These are phyloP conservation scores for Annulohypoxylon maeteangense DNA, from an alignment of 495 filamentous ascomycete genomes.

Conservation along the genomic window DNA sequence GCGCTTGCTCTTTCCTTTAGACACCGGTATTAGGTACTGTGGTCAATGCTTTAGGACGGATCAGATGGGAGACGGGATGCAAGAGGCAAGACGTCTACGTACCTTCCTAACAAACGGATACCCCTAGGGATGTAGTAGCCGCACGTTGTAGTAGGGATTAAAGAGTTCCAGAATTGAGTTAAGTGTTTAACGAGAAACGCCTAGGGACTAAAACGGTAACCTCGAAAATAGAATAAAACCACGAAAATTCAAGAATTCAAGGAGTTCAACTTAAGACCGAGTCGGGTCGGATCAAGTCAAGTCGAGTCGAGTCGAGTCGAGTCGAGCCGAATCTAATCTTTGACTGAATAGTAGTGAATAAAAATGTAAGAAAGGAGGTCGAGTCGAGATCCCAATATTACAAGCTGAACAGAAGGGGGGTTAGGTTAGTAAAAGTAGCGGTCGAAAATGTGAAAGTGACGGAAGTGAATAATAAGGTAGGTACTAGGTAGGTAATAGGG, in stretches of 20 bases:
- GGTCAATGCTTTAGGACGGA: slow-evolving; percentile 1
- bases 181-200: background rate
- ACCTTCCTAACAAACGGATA: slow-evolving; percentile 16
- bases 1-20: background rate
- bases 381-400: background rate
- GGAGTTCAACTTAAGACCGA: background rate
- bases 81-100: background rate
- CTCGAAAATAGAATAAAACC: background rate
- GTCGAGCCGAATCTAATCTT: background rate
- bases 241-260: background rate
- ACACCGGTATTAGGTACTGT: slow-evolving; percentile 1
- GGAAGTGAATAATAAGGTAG: background rate
- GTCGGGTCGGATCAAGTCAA: background rate
- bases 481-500: background rate
- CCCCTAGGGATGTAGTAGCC: background rate
- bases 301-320: background rate
- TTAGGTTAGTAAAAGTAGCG: slow-evolving; percentile 13
- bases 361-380: background rate
- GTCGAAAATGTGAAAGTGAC: background rate
- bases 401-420: background rate
- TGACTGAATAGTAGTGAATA: background rate
- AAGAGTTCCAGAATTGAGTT: background rate
- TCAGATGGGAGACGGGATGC: background rate
- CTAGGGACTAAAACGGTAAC: background rate
- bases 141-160: background rate